Base-by-base conservation (phyloP, 2,329 filamentous ascomycete species). In the Fusarium sp. region DNA sequence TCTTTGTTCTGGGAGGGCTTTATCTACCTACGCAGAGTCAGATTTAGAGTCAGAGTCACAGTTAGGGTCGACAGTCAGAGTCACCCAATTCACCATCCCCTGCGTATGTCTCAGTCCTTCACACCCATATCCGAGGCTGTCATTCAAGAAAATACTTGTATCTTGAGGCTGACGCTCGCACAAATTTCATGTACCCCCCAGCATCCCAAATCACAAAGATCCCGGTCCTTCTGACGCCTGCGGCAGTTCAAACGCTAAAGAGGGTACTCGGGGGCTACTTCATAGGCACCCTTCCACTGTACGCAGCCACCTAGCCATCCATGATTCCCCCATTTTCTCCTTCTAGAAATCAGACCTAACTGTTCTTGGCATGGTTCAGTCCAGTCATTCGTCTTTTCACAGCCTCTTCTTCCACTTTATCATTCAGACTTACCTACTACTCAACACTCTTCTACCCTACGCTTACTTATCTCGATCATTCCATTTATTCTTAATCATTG, bases 211-310 rank as follows among this genome's bases (percentile, higher is more conserved):
- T 20, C 22, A 13, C n/a, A 51, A 30, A 51, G 29, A 66, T 45
- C 63, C 63, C 18, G 61, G 61, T 55, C 61, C 67, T 54, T 71
- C 67, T 64, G 54, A 64, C 57, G 54, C 57, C 67, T 68, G 62
- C 67, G 67, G 68, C 67, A 70, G 67, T 70, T 70, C 52, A 48
- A 22, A 58, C 68, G 40, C 67, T 65, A 70, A 64, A 68, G 37
- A 68, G 51, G 47, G 34, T 70, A 70, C 58, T 55, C 49, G 18
- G 40, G 24, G 29, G 29, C 20, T 57, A 64, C 67, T 47, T 58
- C 47, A 34, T 61, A 54, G 47, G 47, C 34, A 48, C 11, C 32
- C 34, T 51, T 51, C 24, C 40, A 70, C 55, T 57, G 57, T 53
- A 60, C 55, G 61, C 53, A 52, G 44, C 57, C 40, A 70, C 48